phyloP scores from a whole-genome alignment of 192 early-diverging fungal genomes.

The Entomortierella beljakovae region DNA sequence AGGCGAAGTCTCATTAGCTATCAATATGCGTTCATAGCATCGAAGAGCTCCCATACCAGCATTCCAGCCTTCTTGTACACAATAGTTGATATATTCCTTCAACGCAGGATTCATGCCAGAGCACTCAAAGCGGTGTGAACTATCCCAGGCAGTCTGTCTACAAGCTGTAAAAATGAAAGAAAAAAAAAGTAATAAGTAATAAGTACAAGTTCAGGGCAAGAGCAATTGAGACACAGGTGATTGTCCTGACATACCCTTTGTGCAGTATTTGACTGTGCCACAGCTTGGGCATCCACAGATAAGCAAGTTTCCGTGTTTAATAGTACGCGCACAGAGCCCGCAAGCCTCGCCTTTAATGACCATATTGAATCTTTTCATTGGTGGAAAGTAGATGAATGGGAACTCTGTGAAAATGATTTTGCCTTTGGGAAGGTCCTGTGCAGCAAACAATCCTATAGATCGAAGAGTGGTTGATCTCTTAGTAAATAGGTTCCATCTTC shows the following conservation, averaged over 20 bases:
- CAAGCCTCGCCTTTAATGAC: constrained; percentile 59
- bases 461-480: background rate
- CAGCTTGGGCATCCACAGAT: constrained; percentile 53
- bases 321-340: constrained; percentile 63
- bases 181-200: background rate
- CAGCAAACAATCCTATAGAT: constrained; percentile 64
- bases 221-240: background rate
- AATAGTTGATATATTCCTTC: constrained; percentile 57
- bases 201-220: background rate
- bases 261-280: constrained; percentile 61
- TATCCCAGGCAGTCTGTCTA: constrained; percentile 58
- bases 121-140: constrained; percentile 62
- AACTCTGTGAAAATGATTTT: constrained; percentile 65
- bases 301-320: constrained; percentile 44
- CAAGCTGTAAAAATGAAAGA: constrained; percentile 29
- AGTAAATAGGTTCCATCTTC: too few relatives aligned
- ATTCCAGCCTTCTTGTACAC: constrained; percentile 56
- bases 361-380: constrained; percentile 65
- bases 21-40: constrained; percentile 58
- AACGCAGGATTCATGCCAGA: constrained; percentile 55
- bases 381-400: constrained; percentile 69
- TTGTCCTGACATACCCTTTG: constrained; percentile 29
- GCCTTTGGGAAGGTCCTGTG: constrained; percentile 61
- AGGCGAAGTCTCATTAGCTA: constrained; percentile 57
- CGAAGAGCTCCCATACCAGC: constrained; percentile 62